Conservation (phyloP, 768 basidiomycete genomes). For the Rubroboletus pulcherrimus region DNA sequence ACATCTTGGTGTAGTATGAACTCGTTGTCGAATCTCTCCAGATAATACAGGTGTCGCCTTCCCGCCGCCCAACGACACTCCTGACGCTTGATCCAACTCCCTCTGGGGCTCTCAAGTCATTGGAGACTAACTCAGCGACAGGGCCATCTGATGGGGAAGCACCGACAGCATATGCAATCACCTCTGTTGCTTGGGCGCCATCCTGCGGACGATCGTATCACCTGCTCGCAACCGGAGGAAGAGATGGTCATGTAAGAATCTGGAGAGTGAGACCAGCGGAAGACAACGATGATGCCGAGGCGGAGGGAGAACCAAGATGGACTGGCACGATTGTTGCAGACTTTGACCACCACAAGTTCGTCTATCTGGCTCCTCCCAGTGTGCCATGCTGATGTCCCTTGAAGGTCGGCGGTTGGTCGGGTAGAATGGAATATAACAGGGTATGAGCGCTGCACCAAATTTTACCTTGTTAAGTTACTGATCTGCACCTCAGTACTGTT, state of each 20-base stretch:
- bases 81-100: slow-evolving; percentile 52
- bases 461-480: neutral
- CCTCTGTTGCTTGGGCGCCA: slow-evolving; percentile 89
- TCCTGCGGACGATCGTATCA: slow-evolving; percentile 93
- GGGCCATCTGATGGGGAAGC: slow-evolving; percentile 31
- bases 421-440: slow-evolving; percentile 96
- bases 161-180: slow-evolving; percentile 59
- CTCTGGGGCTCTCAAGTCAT: slow-evolving; percentile 10
- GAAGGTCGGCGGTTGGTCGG: slow-evolving; percentile 68
- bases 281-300: slow-evolving; percentile 42
- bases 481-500: slow-evolving; percentile 54
- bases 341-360: slow-evolving; percentile 79
- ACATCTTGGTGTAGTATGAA: neutral
- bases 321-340: slow-evolving; percentile 73
- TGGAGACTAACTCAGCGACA: slow-evolving; percentile 21
- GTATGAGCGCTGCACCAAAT: slow-evolving; percentile 35
- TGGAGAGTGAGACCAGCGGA: slow-evolving; percentile 75
- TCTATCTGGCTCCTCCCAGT: neutral
- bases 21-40: slow-evolving; percentile 25
- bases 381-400: slow-evolving; percentile 5
- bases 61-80: slow-evolving; percentile 61
- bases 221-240: slow-evolving; percentile 83
- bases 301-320: slow-evolving; percentile 54
- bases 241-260: slow-evolving; percentile 86
- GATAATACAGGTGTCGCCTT: slow-evolving; percentile 73